A percentile compares a stretch with the other conserved stretches of the same genome.
phyloP scores from a whole-genome alignment of 306 rosid species.

The Acacia acuminata region DNA sequence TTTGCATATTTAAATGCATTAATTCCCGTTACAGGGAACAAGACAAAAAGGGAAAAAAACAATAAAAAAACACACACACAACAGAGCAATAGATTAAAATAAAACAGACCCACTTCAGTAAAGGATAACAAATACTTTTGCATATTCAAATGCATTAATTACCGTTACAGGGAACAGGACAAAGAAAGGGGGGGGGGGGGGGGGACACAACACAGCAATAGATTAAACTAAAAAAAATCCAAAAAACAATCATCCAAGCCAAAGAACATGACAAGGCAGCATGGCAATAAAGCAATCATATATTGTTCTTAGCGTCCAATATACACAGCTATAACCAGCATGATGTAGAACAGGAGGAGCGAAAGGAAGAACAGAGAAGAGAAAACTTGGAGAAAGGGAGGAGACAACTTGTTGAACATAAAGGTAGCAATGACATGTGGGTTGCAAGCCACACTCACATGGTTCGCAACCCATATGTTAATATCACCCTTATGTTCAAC shows the following conservation, averaged over 20 bases:
- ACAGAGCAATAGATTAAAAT: not conserved
- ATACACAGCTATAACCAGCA: not conserved
- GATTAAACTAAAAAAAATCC: not conserved
- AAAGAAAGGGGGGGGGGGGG: not conserved
- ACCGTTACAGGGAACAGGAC: not conserved
- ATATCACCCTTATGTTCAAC: too few relatives aligned
- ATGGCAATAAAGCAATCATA: slow-evolving; percentile 3
- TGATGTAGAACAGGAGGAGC: not conserved
- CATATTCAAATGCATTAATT: slow-evolving; percentile 4
- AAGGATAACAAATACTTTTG: slow-evolving; percentile 11
- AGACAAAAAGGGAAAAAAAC: not conserved
- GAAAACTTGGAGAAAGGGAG: not conserved
- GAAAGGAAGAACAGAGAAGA: not conserved
- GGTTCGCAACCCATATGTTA: too few relatives aligned
- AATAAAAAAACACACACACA: not conserved
- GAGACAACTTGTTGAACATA: not conserved
- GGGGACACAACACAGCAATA: not conserved
- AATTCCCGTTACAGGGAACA: not conserved
- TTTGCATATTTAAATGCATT: not conserved
- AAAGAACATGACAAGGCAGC: slow-evolving; percentile 1
- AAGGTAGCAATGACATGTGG: too few relatives aligned
- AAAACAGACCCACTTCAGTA: slow-evolving; percentile 17
- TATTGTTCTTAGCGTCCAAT: not conserved
- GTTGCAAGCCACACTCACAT: too few relatives aligned
- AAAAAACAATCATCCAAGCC: slow-evolving; percentile 18